phyloP scores from a whole-genome alignment of 2,329 filamentous ascomycete species.

The Aureobasidium pullulans region DNA sequence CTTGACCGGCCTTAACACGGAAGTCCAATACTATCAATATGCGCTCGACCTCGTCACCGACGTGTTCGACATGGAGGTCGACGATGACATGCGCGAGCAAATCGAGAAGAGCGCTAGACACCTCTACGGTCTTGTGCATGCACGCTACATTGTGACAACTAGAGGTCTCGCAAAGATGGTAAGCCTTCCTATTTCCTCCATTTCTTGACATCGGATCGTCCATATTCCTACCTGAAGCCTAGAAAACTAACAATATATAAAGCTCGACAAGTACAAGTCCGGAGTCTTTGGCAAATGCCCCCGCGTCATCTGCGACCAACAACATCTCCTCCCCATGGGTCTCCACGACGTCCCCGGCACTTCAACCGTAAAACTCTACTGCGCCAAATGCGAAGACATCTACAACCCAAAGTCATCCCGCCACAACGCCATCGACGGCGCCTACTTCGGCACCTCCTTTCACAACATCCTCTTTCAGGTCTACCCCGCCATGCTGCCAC shows the following conservation, averaged over 20 bases:
- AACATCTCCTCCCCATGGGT: conserved; percentile 90
- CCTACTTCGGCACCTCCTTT: conserved; percentile 96
- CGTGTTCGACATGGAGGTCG: conserved; percentile 96
- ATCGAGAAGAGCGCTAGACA: conserved; percentile 97
- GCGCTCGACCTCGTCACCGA: conserved; percentile 95
- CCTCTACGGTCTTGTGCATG: conserved; percentile 91
- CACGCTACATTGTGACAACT: conserved; percentile 93
- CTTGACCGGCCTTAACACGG: conserved; percentile 89
- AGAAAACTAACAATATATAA: conserved; percentile 4
- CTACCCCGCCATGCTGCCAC: conserved; percentile 80
- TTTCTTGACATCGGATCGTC: not conserved
- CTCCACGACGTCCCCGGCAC: conserved; percentile 81
- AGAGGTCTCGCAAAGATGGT: conserved; percentile 95
- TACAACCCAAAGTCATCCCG: conserved; percentile 98
- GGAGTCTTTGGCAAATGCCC: conserved; percentile 97
- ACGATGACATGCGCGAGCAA: conserved; percentile 95
- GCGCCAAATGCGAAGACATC: conserved; percentile 91
- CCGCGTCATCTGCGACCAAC: conserved; percentile 86
- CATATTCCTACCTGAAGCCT: not conserved
- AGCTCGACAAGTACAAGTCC: conserved; percentile 99
- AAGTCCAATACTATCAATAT: conserved; percentile 99
- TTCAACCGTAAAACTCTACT: conserved; percentile 95
- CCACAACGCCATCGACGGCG: conserved; percentile 90
- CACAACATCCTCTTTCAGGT: conserved; percentile 99
- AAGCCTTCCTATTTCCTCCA: conserved; percentile 26